A percentile compares a stretch with the other conserved stretches of the same genome.
These are phyloP conservation scores for Phytopythium vexans DNA, from an alignment of 352 stramenopile genomes.

Conservation along the genomic window DNA sequence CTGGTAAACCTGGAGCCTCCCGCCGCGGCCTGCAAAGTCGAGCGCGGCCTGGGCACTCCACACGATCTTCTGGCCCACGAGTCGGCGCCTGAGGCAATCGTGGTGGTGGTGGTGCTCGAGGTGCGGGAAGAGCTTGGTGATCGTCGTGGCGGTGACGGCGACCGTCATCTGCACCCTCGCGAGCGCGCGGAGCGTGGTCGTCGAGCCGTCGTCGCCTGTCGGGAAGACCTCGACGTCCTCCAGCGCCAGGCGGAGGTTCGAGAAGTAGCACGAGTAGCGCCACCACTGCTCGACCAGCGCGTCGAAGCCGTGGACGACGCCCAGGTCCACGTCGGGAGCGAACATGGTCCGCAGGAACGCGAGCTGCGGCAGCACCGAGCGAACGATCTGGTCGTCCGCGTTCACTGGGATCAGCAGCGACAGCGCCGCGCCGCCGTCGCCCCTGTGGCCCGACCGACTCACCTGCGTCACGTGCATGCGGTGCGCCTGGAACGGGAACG, in stretches of 20 bases:
- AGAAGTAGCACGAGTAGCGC: slow-evolving; percentile 16
- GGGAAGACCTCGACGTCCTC: slow-evolving; percentile 11
- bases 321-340: slow-evolving; percentile 14
- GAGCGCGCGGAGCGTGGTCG: slow-evolving; percentile 2
- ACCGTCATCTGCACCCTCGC: slow-evolving; percentile 8
- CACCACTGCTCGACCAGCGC: slow-evolving; percentile 20
- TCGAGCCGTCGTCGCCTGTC: neutral
- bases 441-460: neutral
- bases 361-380: slow-evolving; percentile 10
- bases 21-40: neutral
- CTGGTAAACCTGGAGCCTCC: neutral
- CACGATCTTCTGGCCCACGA: slow-evolving; percentile 8
- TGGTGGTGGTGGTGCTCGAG: slow-evolving; percentile 1
- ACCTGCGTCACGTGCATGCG: neutral
- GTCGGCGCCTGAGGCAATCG: slow-evolving; percentile 1
- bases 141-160: slow-evolving; percentile 9
- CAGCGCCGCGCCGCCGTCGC: neutral
- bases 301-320: slow-evolving; percentile 10
- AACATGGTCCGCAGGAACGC: slow-evolving; percentile 21
- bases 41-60: neutral
- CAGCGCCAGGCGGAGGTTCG: slow-evolving; percentile 24
- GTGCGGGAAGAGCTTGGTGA: slow-evolving; percentile 10
- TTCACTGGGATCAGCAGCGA: neutral
- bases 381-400: neutral
- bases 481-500: neutral